Evolutionary conservation across 345 rosid genomes (phyloP).

Genomic region (Populus nigra): DNA sequence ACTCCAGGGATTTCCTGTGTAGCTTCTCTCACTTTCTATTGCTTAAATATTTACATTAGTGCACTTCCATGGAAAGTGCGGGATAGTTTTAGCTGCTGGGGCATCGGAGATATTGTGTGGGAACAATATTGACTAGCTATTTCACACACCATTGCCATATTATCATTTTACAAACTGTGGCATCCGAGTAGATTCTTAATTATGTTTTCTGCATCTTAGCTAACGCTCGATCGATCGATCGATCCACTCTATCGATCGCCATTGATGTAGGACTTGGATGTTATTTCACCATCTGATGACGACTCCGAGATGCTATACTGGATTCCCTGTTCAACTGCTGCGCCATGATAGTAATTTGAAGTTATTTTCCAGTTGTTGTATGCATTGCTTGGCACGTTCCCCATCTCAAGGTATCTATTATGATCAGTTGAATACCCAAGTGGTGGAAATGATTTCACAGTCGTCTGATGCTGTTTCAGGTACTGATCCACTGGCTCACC

Average conservation of each 20-base stretch:
- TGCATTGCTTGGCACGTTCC: slow-evolving; percentile 16
- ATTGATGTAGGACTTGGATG: slow-evolving; percentile 32
- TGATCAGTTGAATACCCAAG: slow-evolving; percentile 17
- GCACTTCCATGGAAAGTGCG: background rate
- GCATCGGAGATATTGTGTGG: background rate
- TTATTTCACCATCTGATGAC: slow-evolving; percentile 40
- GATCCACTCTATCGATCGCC: background rate
- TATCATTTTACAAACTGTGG: background rate
- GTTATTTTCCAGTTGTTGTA: slow-evolving; percentile 29
- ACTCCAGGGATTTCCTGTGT: background rate
- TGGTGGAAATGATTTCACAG: slow-evolving; percentile 32
- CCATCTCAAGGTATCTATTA: slow-evolving; percentile 19
- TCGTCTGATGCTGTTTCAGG: background rate
- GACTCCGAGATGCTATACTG: slow-evolving; percentile 38
- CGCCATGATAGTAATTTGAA: slow-evolving; percentile 3
- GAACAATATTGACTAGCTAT: background rate
- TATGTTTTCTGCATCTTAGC: background rate
- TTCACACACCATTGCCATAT: background rate
- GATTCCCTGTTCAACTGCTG: slow-evolving; percentile 17
- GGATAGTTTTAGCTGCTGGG: background rate
- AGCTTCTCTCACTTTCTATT: background rate
- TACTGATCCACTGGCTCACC: slow-evolving; percentile 12
- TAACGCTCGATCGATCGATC: background rate
- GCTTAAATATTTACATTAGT: background rate
- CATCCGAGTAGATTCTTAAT: background rate